Conservation (phyloP, 129 eudicot genomes). For the Helichrysum umbraculigerum region DNA sequence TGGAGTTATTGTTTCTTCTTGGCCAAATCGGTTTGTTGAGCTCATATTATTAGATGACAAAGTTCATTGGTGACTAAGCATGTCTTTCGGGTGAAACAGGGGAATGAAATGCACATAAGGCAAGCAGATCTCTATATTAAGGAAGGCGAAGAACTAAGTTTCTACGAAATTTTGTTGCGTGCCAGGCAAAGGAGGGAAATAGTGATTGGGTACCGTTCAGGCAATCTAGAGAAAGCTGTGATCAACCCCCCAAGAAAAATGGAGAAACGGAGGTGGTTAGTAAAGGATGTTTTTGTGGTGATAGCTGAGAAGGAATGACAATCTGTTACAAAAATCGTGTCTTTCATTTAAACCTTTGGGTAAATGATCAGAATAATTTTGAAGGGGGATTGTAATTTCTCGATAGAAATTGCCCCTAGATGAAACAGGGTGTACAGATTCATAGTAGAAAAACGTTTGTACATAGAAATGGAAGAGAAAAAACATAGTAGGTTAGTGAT, state of each 20-base stretch:
- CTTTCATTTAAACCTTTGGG: not conserved
- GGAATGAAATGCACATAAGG: slow-evolving; percentile 86
- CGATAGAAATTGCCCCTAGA: not conserved
- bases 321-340: not conserved
- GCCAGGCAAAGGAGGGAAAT: slow-evolving; percentile 80
- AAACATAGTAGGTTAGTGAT: not conserved
- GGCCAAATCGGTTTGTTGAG: not conserved
- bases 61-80: not conserved
- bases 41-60: not conserved
- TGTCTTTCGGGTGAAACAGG: slow-evolving; percentile 36
- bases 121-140: slow-evolving; percentile 64
- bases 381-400: not conserved
- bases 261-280: slow-evolving; percentile 64
- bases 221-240: slow-evolving; percentile 65
- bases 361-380: not conserved
- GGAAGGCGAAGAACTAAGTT: slow-evolving; percentile 78
- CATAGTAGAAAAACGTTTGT: not conserved
- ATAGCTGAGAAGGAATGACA: slow-evolving; percentile 84
- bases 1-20: not conserved
- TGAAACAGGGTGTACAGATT: slow-evolving; percentile 11
- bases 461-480: not conserved
- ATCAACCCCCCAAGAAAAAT: slow-evolving; percentile 65
- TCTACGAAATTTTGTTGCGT: slow-evolving; percentile 67
- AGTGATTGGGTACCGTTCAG: slow-evolving; percentile 66
- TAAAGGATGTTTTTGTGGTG: slow-evolving; percentile 69